phyloP scores from a whole-genome alignment of 1,284 basidiomycete species.

The Thecaphora thlaspeos region DNA sequence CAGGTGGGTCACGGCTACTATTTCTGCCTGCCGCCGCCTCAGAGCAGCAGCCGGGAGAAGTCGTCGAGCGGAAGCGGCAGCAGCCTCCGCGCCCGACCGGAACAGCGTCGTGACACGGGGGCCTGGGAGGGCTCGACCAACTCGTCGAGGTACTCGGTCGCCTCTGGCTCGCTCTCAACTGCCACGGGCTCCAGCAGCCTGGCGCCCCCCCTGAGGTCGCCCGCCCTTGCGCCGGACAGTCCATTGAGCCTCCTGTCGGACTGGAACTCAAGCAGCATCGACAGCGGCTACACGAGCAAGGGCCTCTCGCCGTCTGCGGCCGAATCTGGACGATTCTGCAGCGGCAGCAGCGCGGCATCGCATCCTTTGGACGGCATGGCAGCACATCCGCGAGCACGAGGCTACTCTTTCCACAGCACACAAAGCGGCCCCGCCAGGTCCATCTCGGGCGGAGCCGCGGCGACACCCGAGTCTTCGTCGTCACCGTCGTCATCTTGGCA shows the following conservation, averaged over 20 bases:
- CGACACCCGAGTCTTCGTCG: not conserved
- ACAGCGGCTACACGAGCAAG: not conserved
- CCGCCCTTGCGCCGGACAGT: not conserved
- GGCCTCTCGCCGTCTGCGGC: not conserved
- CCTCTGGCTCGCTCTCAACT: not conserved
- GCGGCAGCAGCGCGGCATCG: slow-evolving; percentile 2
- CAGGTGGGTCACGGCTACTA: slow-evolving; percentile 36
- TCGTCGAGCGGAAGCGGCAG: not conserved
- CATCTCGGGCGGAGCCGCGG: not conserved
- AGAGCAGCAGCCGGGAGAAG: too few relatives aligned
- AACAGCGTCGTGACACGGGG: not conserved
- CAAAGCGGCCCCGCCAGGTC: not conserved
- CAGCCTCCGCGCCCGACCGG: too few relatives aligned
- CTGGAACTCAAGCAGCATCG: not conserved
- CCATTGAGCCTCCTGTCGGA: not conserved
- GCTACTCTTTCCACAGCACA: not conserved
- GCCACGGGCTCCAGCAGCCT: not conserved
- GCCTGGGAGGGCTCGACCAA: not conserved
- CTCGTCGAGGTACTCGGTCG: not conserved
- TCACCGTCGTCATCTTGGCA: slow-evolving; percentile 18
- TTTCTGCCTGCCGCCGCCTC: slow-evolving; percentile 34
- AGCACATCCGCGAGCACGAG: not conserved
- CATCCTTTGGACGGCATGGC: not conserved
- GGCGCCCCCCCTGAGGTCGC: not conserved
- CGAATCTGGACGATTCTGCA: slow-evolving; percentile 3